Conservation (phyloP, 495 filamentous ascomycete species). For the Melanomma pulvis-pyrius region DNA sequence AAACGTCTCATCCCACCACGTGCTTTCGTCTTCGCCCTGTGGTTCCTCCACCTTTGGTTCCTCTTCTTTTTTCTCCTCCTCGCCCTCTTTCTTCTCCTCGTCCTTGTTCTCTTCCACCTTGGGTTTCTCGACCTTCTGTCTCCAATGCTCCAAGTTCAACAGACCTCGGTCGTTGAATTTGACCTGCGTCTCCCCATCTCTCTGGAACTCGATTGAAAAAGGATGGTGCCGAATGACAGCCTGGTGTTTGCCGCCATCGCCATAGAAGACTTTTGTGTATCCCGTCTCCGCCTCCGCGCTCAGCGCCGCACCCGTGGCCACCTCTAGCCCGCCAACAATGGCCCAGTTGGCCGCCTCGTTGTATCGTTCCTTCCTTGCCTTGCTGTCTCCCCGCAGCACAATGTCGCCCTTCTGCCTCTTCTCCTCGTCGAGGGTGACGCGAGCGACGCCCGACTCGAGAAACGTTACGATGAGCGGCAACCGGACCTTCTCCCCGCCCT, state of each 20-base stretch:
- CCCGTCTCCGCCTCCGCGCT: conserved; percentile 60
- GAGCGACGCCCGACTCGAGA: conserved; percentile 81
- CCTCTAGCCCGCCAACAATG: conserved; percentile 74
- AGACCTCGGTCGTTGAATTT: conserved; percentile 84
- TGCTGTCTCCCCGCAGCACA: conserved; percentile 80
- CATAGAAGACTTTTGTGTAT: conserved; percentile 78
- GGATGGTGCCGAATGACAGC: conserved; percentile 80
- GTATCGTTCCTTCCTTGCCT: conserved; percentile 86
- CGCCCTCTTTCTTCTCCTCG: conserved; percentile 42
- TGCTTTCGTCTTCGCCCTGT: conserved; percentile 70
- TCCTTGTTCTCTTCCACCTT: conserved; percentile 50
- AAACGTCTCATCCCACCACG: conserved; percentile 97
- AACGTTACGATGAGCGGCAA: conserved; percentile 86
- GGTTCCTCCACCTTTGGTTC: conserved; percentile 39
- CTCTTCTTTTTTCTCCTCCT: conserved; percentile 54
- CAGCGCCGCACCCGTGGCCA: conserved; percentile 68
- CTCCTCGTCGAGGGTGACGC: conserved; percentile 88
- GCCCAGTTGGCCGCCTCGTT: conserved; percentile 88
- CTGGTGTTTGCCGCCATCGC: conserved; percentile 72
- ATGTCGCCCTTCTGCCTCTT: conserved; percentile 86
- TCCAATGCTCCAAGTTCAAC: conserved; percentile 94
- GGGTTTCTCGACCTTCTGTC: conserved; percentile 75
- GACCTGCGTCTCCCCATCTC: conserved; percentile 79
- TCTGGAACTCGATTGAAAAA: conserved; percentile 81
- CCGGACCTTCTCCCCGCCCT: conserved; percentile 65